Base-by-base conservation (phyloP, 2,329 filamentous ascomycete species). In the Colletotrichum sp. region DNA sequence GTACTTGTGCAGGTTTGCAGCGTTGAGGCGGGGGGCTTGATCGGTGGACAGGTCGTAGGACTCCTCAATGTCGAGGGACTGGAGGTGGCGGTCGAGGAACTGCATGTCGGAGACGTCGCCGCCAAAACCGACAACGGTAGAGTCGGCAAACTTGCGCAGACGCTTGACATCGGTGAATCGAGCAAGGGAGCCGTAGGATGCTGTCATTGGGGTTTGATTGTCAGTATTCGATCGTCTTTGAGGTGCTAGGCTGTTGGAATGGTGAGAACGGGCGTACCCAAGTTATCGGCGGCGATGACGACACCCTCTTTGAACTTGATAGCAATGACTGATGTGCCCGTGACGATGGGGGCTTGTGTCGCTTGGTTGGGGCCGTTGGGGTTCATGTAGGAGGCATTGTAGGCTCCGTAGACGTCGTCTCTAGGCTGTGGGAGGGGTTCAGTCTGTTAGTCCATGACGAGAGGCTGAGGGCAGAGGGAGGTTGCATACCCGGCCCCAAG, bases 31-130 rank as follows among this genome's bases (percentile, higher is more conserved):
- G 57, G 78, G 75, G 57, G 84, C 83, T 81, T 89, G 87, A 77
- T 82, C 86, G 63, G 82, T 84, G 76, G 82, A 85, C 78, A 81
- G 83, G 79, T 85, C 90, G 89, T 99, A 99, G 83, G 95, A 94
- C 89, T 99, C 96, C 84, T 94, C 91, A 85, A 98, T 95, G 84
- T 94, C 93, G 81, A 99, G 94, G 78, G 95, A 94, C 82, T 91
- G 93, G 80, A 99, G 93, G 82, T 98, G 92, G 80, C 97, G 93
- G 91, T 98, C 94, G 80, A 99, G 93, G 89, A 98, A 98, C 89
- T 99, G 97, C 97, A 99, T 99, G 89, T 99, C 97, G 79, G 95
- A 98, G 81, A 99, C 94, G 88, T 99, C 97, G 85, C 97, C 97
- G 85, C 96, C 95, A 87, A 99, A 98, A 82, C 97, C 97, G 82